Base-by-base conservation (phyloP, 306 rosid genomes). In the Adenanthera pavonina region DNA sequence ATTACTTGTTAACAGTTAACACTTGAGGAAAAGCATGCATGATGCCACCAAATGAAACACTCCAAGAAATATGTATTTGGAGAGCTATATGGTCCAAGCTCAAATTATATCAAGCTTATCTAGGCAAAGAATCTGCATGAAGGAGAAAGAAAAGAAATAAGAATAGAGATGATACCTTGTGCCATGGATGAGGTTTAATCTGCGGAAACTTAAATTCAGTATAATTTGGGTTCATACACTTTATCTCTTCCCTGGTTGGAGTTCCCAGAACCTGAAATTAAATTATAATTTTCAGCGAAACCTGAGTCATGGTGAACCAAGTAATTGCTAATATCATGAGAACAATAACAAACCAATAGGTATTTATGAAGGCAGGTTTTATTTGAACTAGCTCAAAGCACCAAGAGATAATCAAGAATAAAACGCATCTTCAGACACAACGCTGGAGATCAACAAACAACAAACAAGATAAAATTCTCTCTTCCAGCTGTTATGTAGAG, bases 101-200 rank as follows among this genome's bases (percentile, higher is more conserved):
- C 67, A 40, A 82, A 74, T 70, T 76, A 44, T 69, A 75, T 15
- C 34, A 52, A 77, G 56, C 80, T 47, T 30, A 69, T 56, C 62
- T 66, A 25, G 72, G 77, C 53, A 79, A 64, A 70, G 34, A 74
- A 75, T 40, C 60, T 44, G 52, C 60, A 80, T 48, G 41, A 69
- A 69, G 34, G 35, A 12, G 6, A 59, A 19, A 6, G 7, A 8
- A 30, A 78, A 62, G 12, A 30, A 4, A 20, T 2, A 15, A 1
- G 15, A 20, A 9, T 4, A 7, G 78, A 81, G 80, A 20, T 41
- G 52, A 72, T 59, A 92, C 99, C 96, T 95, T 95, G 84, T 95
- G 99, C 99, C 99, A 95, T 8, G 99, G 99, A 85, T 95, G 99
- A 81, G 99, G 99, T 88, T 95, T 93, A 84, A 95, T 95, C 93